These are phyloP conservation scores for Telopea speciosissima DNA, from an alignment of 177 flowering plant species.

Conservation along the genomic window DNA sequence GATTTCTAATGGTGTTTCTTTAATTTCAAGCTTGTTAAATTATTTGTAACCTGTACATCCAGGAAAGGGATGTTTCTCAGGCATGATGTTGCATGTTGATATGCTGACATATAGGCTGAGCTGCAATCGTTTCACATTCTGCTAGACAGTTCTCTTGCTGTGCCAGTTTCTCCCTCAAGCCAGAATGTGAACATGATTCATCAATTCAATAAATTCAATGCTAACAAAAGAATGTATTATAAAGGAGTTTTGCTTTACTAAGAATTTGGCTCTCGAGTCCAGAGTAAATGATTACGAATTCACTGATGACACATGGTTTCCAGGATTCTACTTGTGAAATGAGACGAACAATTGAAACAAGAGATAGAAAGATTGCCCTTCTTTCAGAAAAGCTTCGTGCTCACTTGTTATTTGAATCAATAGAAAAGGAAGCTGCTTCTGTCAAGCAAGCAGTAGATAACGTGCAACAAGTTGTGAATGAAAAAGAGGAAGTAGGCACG, in stretches of 20 bases:
- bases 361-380: slow-evolving; percentile 37
- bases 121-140: neutral
- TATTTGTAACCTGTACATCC: neutral
- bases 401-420: slow-evolving; percentile 44
- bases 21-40: neutral
- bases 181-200: neutral
- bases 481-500: slow-evolving; percentile 63
- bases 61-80: neutral
- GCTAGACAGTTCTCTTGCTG: neutral
- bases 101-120: neutral
- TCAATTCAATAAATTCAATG: neutral
- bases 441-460: slow-evolving; percentile 40
- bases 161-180: neutral
- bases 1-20: neutral
- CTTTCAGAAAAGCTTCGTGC: slow-evolving; percentile 44
- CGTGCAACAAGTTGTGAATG: slow-evolving; percentile 37
- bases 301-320: slow-evolving; percentile 8
- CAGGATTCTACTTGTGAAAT: slow-evolving; percentile 64
- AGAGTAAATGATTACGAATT: neutral
- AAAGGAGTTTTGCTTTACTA: neutral
- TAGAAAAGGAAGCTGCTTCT: slow-evolving; percentile 48
- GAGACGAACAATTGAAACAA: slow-evolving; percentile 43
- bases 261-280: neutral
- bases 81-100: neutral
- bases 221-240: neutral